Base-by-base conservation (phyloP, 2,329 filamentous ascomycete species). In the Beauveria varroae region DNA sequence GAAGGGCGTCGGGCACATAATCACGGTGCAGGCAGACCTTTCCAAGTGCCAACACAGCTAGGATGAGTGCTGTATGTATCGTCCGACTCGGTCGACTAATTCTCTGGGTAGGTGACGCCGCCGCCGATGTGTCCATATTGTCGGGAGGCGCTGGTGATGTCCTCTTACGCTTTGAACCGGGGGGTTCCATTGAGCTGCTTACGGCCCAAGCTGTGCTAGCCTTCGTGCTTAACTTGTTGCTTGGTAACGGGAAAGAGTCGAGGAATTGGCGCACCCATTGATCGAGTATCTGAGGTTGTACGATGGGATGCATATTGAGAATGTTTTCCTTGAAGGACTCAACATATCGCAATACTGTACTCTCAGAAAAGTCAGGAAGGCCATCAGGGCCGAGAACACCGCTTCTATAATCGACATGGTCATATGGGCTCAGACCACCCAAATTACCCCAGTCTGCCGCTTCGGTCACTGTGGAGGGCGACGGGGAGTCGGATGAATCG, bases 21-120 rank as follows among this genome's bases (percentile, higher is more conserved):
- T 79, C 78, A 50, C 78, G 79, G 65, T 81, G 74, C 9, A 79
- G 71, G 67, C 90, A 93, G 14, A 98, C 89, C 69, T 91, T 92
- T 20, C 95, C 95, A 6, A 99, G 77, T 0, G 93, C 93, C 59
- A 98, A 79, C 1, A 96, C 85, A 4, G 93, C 79, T 2, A 97
- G 80, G 1, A 97, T 84, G 44, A 98, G 81, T 0, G 92, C 92
- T 66, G 90, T 96, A 58, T 86, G 83, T 18, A 95, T 86, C 8
- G 88, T 91, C 57, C 87, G 80, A 65, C 81, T 82, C 3, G 85
- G 84, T 61, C 78, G 78, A 3, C 79, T 77, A 7, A 76, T 73
- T 66, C 79, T 81, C 40, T 64, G 64, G 37, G 63, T 64, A 20
- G 64, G 63, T 63, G 74, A 64, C 54, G 68, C 74, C 66, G 68